These are phyloP conservation scores for Paramyrothecium roridum DNA, from an alignment of 2,329 filamentous ascomycete species.

Conservation along the genomic window DNA sequence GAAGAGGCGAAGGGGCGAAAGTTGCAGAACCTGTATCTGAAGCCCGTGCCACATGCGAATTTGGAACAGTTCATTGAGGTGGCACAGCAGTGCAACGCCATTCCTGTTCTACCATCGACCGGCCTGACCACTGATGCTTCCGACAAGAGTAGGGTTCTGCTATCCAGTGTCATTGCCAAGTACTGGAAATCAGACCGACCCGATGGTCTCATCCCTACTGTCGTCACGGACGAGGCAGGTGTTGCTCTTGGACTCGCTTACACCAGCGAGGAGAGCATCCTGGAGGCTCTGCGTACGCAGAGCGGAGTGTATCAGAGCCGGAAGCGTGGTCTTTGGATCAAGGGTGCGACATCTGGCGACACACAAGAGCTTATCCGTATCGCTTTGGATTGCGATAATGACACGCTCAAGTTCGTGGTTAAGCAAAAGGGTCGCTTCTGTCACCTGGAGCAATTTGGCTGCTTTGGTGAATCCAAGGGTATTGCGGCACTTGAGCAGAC, in stretches of 20 bases:
- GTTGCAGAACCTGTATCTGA: constrained; percentile 46
- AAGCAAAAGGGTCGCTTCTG: constrained; percentile 92
- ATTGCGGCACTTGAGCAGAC: constrained; percentile 86
- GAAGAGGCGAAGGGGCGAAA: constrained; percentile 42
- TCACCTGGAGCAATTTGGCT: constrained; percentile 86
- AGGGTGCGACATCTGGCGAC: constrained; percentile 91
- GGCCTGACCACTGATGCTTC: constrained; percentile 66
- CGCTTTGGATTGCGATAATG: constrained; percentile 87
- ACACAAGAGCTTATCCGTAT: constrained; percentile 85
- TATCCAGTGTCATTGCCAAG: constrained; percentile 70
- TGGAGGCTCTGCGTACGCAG: constrained; percentile 76
- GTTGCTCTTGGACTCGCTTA: constrained; percentile 87
- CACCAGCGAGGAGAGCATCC: constrained; percentile 86
- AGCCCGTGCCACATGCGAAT: constrained; percentile 42
- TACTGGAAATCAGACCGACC: constrained; percentile 77
- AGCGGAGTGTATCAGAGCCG: constrained; percentile 91
- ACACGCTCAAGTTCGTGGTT: constrained; percentile 87
- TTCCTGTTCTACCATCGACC: constrained; percentile 73
- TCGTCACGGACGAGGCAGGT: constrained; percentile 86
- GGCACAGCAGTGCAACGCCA: constrained; percentile 50
- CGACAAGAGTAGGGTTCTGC: constrained; percentile 48
- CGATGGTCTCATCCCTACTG: constrained; percentile 82
- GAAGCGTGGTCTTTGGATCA: constrained; percentile 94
- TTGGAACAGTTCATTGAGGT: constrained; percentile 44
- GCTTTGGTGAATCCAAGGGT: constrained; percentile 82